Evolutionary conservation across 208 protist species (phyloP), one percentile per base, ranked within the genome.

Genomic region (Willaertia magna): DNA sequence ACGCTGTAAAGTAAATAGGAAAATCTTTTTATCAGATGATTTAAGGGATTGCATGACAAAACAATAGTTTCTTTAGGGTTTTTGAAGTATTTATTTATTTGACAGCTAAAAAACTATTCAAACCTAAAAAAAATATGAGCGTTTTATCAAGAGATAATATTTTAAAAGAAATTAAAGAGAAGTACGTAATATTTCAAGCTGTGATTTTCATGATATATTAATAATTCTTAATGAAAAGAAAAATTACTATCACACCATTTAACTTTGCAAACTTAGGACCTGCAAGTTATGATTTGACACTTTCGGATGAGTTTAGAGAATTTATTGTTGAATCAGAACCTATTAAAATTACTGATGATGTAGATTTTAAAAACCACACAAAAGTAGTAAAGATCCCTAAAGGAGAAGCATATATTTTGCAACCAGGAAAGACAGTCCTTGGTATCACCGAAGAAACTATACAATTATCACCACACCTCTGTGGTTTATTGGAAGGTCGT

Each of bases 401-500:
- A 44, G 88, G 88, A n/a, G 83, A 89, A 81, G 46, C 51, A n/a
- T 91, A 84, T 48, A 18, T 83, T 20, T 49, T 91, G 0, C 18
- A 74, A 49, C 89, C 89, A 48, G 48, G 79, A n/a, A 40, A 87
- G 40, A 74, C 55, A 9, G 88, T 84, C 79, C 85, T 92, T 22
- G 90, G 49, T 18, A 92, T 92, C 1, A 92, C 90, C 0, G 84
- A 87, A 44, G 90, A 92, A 74, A 84, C 6, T 0, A 59, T 92
- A 2, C 39, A 46, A 18, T 9, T 92, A 30, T 74, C 48, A 14
- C 43, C 87, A 52, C 46, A 59, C 7, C 52, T 88, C 40, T 92
- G 90, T 84, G 90, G 89, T 39, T 67, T 92, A 3, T 67, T 92
- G 40, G 88, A 92, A 85, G 90, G 90, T n/a, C 79, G 90, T 85